Evolutionary conservation across 352 stramenopile genomes (phyloP), one percentile per base, ranked within the genome.

Genomic region (Lagenidium giganteum): DNA sequence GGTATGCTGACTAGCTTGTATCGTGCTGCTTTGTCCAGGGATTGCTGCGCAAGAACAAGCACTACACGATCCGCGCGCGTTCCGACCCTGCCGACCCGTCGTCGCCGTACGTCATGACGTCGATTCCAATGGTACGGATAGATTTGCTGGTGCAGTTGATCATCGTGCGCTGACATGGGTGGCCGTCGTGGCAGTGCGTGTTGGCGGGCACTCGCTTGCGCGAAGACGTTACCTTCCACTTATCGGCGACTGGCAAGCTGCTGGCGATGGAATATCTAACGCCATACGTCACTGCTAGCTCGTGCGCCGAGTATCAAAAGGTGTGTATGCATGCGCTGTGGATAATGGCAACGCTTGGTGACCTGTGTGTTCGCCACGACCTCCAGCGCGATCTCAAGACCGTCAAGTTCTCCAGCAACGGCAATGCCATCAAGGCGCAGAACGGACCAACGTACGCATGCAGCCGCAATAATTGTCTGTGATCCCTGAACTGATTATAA

Each of bases 251-350:
- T 29, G 76, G 76, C 45, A 79, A 89, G 47, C 64, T 93, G n/a
- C 50, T 90, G 20, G 67, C 72, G 20, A 87, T 93, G 32, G 80
- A 93, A 47, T 93, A 87, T 54, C 62, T 87, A 31, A 89, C 80
- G 44, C 74, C 79, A 7, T 73, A 73, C 42, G 28, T 87, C 36
- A 38, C 48, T 12, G 35, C 56, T 0, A 47, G 47, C 2, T 51
- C 51, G 5, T 93, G 77, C 31, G 36, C 45, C 21, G 68, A 77
- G 47, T 72, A 79, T 51, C 47, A 69, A 29, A 83, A 77, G 57
- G 70, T 83, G 21, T 11, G 51, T 44, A 14, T 14, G 1, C 23
- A 11, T 39, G n/a, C n/a, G 27, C n/a, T 49, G 13, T 17, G 2
- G n/a, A 24, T 39, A 14, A 0, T 37, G 25, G n/a, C 7, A 20